Base-by-base conservation (phyloP, 306 rosid species). In the Erythrophleum fordii region DNA sequence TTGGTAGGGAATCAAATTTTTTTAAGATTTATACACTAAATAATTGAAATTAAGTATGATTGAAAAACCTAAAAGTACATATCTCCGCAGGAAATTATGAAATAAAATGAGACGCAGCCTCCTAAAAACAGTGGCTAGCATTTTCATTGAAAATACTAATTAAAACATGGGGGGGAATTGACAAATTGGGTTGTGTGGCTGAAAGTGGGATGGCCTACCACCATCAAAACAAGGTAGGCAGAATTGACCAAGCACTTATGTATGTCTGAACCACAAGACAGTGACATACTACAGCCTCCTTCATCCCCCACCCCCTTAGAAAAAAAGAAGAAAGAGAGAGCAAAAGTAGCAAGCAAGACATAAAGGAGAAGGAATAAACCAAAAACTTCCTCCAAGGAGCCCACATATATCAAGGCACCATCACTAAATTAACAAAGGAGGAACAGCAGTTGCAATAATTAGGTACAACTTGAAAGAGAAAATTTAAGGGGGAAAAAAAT, bases 151-250 rank as follows among this genome's bases (percentile, higher is more conserved):
- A 72, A 44, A 39, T 4, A 5, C 58, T 84, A 55, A 5, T 61
- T 66, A 52, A 5, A 56, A 67, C 77, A 77, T 55, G 8, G 42
- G 5, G 42, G 9, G 42, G 51, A 13, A 67, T 72, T 83, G 65
- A 61, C 78, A 70, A 76, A 6, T 68, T 49, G 34, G 34, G 34
- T 31, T n/a, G n/a, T n/a, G n/a, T n/a, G n/a, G n/a, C n/a, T 5
- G 66, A 76, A 77, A 77, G 56, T 55, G 65, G 35, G 45, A 82
- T 51, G 85, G 70, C 81, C 76, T 52, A 45, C 83, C 76, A 22
- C 65, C 61, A 8, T 12, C 11, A 72, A 77, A 83, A 37, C 44
- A 66, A 65, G 75, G 82, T 20, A 60, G 82, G 66, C 69, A 66
- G 75, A 86, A 72, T 80, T 80, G 77, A 73, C 77, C 51, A 37